Base-by-base conservation (phyloP, 73 alveolate genomes). In the Halteria grandinella region DNA sequence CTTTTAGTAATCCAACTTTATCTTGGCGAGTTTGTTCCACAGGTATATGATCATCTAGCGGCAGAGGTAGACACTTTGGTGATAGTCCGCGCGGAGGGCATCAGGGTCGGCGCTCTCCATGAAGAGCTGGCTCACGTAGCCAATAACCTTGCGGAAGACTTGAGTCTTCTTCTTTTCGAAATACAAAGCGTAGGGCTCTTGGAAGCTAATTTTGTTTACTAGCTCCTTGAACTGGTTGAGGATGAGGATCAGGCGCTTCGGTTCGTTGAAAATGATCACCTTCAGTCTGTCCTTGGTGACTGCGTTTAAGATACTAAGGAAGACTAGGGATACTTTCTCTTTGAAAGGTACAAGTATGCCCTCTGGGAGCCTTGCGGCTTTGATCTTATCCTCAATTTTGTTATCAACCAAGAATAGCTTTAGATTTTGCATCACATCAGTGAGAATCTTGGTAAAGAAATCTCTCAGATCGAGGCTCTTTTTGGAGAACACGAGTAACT, bases 81-180 rank as follows among this genome's bases (percentile, higher is more conserved):
- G 77, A 40, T 60, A 60, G 29, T 60, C 77, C 7, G 12, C 15
- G 1, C 44, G 24, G 1, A 60, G 5, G 7, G 15, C 10, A 5
- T 60, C 77, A 2, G 51, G 49, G 21, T 60, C 29, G 48, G 43
- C n/a, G n/a, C n/a, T 14, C 15, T 32, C 77, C 77, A 60, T 60
- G 28, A 60, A 40, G 1, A 60, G 37, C 14, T 49, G 20, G 39
- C 37, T 60, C 37, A 60, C 77, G 34, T 15, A 60, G 15, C 43
- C 77, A 60, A 40, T 60, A 5, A 60, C 12, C 29, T 60, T 60
- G 37, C 66, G 29, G 31, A 66, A 15, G 32, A 66, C 66, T 37
- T 66, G 33, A 25, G 15, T 66, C 52, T 66, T 66, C 66, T 66
- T 66, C 45, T 66, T 66, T 57, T 66, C 80, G 29, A 66, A 66